Conservation (phyloP, 176 grass and related monocot genomes). For the Triticum aestivum region IWGSC_CS_RefSeq_v2.1 NC_057797.1:224850874-224851373, state of each 20-base stretch:
- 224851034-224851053: slow-evolving; percentile 30
- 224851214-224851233: slow-evolving; percentile 90
- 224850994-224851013: background rate
- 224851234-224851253: slow-evolving; percentile 40
- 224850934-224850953: background rate
- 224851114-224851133: background rate
- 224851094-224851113: background rate
- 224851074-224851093: slow-evolving; percentile 10
- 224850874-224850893: too few species aligned
- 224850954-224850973: background rate
- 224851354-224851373: slow-evolving; percentile 30
- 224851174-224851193: slow-evolving; percentile 67
- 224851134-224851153: slow-evolving; percentile 36
- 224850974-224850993: too few species aligned
- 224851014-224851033: slow-evolving; percentile 23
- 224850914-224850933: background rate
- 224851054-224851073: slow-evolving; percentile 43
- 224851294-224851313: slow-evolving; percentile 20
- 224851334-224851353: background rate
- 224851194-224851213: slow-evolving; percentile 79
- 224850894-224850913: background rate
- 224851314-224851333: background rate
- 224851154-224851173: slow-evolving; percentile 28
- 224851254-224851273: slow-evolving; percentile 22
- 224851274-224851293: slow-evolving; percentile 26